Evolutionary conservation across 768 basidiomycete species (phyloP).

Genomic region (Boletus rubescentipes): DNA sequence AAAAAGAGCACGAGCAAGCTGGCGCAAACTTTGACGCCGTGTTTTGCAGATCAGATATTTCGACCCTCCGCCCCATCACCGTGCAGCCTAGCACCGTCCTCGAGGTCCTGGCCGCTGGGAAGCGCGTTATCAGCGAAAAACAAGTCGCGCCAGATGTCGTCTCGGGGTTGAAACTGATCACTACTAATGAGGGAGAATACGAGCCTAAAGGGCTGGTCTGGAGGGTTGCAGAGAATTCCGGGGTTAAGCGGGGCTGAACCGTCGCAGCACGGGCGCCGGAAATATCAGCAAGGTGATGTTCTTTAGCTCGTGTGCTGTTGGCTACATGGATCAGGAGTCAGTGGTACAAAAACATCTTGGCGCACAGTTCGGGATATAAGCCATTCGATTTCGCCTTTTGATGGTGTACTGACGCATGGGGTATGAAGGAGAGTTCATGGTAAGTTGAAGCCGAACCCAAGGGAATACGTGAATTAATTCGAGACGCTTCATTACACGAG

Average conservation of each 20-base stretch:
- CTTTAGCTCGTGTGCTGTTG: conserved; percentile 58
- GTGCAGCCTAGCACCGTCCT: conserved; percentile 67
- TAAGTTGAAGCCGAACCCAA: conserved; percentile 37
- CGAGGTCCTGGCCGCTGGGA: conserved; percentile 67
- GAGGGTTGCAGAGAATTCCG: conserved; percentile 80
- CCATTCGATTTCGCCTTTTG: conserved; percentile 11
- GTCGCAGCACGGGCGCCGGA: conserved; percentile 47
- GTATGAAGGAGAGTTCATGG: conserved; percentile 83
- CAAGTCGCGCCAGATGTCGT: conserved; percentile 75
- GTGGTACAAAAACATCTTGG: conserved; percentile 85
- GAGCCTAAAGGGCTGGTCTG: conserved; percentile 70
- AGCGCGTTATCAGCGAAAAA: conserved; percentile 89
- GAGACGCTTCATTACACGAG: background rate
- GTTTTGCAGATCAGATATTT: conserved; percentile 65
- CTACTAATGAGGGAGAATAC: conserved; percentile 61
- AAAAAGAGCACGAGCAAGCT: conserved; percentile 55
- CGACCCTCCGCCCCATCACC: conserved; percentile 78
- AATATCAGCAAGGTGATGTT: conserved; percentile 71
- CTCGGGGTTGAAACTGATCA: conserved; percentile 61
- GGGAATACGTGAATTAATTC: background rate
- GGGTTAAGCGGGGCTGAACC: conserved; percentile 57
- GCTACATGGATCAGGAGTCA: conserved; percentile 59
- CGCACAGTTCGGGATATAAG: conserved; percentile 76
- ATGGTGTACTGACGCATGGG: background rate
- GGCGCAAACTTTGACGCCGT: conserved; percentile 58